Base-by-base conservation (phyloP, 352 stramenopile species). In the Phytophthora multivora region DNA sequence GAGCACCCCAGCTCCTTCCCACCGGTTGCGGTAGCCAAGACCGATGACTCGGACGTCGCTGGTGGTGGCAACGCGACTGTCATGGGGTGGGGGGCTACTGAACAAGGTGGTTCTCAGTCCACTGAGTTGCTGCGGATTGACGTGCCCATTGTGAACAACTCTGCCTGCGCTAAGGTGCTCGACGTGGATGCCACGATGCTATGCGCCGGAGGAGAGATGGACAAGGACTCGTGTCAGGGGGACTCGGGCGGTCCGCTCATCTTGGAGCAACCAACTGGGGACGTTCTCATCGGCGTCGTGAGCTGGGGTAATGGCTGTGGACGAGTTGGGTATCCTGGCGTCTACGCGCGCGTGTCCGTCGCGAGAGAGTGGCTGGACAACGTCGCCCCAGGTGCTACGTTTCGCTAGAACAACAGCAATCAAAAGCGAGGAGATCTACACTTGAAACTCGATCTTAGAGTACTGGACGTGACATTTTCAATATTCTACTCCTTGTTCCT, bases 261-360 rank as follows among this genome's bases (percentile, higher is more conserved):
- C 18, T 35, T 77, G 30, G 71, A 72, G 28, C 25, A 71, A 13
- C 42, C 71, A n/a, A 33, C 30, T 4, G 56, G 63, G 18, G 73
- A 86, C 19, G 45, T 79, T 0, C 64, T 89, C 0, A 49, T 88
- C 5, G 83, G 80, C 5, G 63, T 89, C 16, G 73, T 86, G 30
- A 89, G 70, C 59, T 91, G 81, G 74, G 80, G 80, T 15, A 62
- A 75, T 13, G 81, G 78, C 7, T 93, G 83, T 43, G 81, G 71
- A 19, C 41, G 42, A 1, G 51, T 48, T 0, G 69, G 71, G 0
- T 69, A 69, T 16, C 80, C 79, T 0, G 79, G 79, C 4, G 68
- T 92, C 31, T 91, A 90, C 61, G 68, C 75, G 0, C 71, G 81
- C 10, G 66, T 92, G 26, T 77, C 71, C 1, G n/a, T 56, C 21